A percentile compares a stretch with the other conserved stretches of the same genome.
These are phyloP conservation scores for Vanderwaltozyma verrucispora DNA, from an alignment of 805 yeast species.

Conservation along the genomic window DNA sequence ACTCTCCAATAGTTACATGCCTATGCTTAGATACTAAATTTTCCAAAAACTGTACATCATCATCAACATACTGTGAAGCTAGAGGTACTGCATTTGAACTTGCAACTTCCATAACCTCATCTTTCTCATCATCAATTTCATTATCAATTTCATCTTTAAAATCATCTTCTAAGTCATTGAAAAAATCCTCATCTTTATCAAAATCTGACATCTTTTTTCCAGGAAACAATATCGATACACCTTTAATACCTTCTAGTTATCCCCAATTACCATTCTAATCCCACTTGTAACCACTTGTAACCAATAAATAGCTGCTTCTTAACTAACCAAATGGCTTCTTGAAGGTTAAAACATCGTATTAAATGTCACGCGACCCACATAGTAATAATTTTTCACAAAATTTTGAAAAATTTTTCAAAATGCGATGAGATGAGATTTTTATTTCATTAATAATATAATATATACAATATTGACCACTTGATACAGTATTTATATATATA, in stretches of 20 bases:
- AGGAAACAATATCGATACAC: no score
- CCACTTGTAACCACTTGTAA: no score
- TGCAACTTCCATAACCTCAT: background rate
- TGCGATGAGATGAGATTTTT: conserved; percentile 7
- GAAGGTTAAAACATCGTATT: no score
- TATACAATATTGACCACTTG: no score
- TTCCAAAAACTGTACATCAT: background rate
- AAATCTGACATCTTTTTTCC: background rate
- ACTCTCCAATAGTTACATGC: background rate
- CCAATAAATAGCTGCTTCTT: no score
- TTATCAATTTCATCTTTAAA: conserved; percentile 13
- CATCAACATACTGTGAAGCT: no score
- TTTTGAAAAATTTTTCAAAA: conserved; percentile 1
- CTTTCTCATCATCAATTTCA: conserved; percentile 7
- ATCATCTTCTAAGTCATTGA: conserved; percentile 29
- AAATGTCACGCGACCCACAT: background rate
- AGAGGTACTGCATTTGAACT: no score
- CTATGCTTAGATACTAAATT: background rate
- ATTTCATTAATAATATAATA: no score
- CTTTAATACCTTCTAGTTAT: background rate
- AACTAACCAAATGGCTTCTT: no score
- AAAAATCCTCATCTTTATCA: conserved; percentile 10
- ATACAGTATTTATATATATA: no score
- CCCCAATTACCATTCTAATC: background rate
- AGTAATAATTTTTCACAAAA: no score